Evolutionary conservation across 2,329 filamentous ascomycete genomes (phyloP).

Genomic region (Celoporthe dispersa): DNA sequence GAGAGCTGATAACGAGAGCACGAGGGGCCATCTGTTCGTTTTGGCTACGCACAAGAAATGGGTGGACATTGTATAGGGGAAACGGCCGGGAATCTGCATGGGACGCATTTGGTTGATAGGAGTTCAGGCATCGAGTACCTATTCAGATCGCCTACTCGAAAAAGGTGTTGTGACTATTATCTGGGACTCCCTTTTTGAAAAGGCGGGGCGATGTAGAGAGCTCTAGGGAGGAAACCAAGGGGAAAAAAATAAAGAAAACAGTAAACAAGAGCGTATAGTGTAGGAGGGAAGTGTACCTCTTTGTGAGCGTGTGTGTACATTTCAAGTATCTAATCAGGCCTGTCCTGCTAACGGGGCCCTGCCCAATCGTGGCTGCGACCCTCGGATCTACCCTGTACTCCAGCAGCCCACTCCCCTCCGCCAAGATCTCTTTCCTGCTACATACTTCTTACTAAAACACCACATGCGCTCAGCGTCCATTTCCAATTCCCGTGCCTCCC

Average conservation of each 20-base stretch:
- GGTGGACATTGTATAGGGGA: background rate
- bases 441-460: background rate
- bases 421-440: background rate
- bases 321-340: background rate
- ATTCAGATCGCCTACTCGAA: background rate
- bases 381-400: background rate
- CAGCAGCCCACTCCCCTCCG: constrained; percentile 10
- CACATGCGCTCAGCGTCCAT: constrained; percentile 19
- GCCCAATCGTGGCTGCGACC: background rate
- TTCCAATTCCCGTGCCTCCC: background rate
- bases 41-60: background rate
- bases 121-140: background rate
- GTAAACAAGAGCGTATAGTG: background rate
- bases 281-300: background rate
- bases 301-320: background rate
- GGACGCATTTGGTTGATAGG: background rate
- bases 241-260: too few relatives aligned
- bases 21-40: background rate
- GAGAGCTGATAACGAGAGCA: background rate
- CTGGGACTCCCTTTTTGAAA: too few relatives aligned
- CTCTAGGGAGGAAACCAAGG: too few relatives aligned
- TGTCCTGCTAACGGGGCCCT: background rate
- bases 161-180: background rate
- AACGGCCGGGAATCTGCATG: background rate
- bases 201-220: too few relatives aligned